Evolutionary conservation across 805 yeast species (phyloP).

Genomic region (Wickerhamomyces bisporus): DNA sequence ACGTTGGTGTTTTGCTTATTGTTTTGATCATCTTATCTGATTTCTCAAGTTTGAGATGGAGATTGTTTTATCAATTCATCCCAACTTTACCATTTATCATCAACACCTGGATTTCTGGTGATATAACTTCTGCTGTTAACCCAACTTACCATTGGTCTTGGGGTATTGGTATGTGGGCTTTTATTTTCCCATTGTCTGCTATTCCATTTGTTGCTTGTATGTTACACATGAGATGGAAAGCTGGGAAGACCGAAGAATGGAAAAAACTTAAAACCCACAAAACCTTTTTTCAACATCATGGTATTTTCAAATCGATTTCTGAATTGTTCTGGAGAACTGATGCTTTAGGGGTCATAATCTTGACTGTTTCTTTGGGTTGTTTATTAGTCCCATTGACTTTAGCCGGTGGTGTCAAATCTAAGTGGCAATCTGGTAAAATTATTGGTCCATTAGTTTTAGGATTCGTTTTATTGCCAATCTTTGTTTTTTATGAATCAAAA

Average conservation of each 20-base stretch:
- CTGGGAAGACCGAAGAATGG: conserved; percentile 50
- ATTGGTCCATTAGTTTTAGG: conserved; percentile 73
- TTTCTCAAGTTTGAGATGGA: conserved; percentile 64
- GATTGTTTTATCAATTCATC: conserved; percentile 57
- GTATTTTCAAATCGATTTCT: conserved; percentile 26
- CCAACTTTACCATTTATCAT: conserved; percentile 72
- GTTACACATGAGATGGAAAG: conserved; percentile 50
- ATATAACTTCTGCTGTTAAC: conserved; percentile 37
- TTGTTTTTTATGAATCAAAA: conserved; percentile 53
- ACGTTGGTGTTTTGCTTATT: conserved; percentile 56
- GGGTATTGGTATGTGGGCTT: conserved; percentile 81
- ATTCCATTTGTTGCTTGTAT: conserved; percentile 54
- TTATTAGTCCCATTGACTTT: conserved; percentile 69
- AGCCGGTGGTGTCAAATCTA: conserved; percentile 55
- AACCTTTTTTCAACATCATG: conserved; percentile 33
- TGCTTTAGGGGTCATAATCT: conserved; percentile 52
- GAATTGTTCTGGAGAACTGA: conserved; percentile 61
- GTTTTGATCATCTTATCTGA: conserved; percentile 59
- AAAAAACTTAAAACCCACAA: conserved; percentile 34
- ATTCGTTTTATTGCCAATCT: conserved; percentile 51
- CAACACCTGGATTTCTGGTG: conserved; percentile 74
- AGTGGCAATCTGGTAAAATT: conserved; percentile 57
- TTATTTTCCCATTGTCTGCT: conserved; percentile 61
- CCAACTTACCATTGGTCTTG: conserved; percentile 49
- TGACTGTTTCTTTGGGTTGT: conserved; percentile 55